Conservation (phyloP, 2,329 filamentous ascomycete genomes). For the Xylaria sp. region DNA sequence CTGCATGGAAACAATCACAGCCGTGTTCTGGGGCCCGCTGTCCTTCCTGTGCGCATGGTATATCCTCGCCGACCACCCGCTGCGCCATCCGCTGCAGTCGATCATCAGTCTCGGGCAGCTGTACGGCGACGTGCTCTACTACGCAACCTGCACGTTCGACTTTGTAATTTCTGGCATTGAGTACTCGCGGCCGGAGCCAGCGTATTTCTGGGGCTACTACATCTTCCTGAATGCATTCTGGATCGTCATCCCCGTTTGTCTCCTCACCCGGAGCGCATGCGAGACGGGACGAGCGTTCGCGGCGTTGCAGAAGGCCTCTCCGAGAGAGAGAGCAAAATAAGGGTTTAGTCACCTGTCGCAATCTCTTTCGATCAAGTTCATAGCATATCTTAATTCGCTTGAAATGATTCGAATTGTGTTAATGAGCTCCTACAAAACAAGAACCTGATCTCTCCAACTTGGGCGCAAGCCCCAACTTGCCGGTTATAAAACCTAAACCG, state of each 20-base stretch:
- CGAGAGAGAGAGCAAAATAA: background rate
- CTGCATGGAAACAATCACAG: slow-evolving; percentile 67
- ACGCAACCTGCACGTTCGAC: slow-evolving; percentile 59
- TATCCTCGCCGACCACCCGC: slow-evolving; percentile 57
- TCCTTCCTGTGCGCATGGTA: slow-evolving; percentile 60
- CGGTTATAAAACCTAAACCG: background rate
- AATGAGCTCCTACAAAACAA: background rate
- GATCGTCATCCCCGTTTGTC: slow-evolving; percentile 60
- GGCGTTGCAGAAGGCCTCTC: background rate
- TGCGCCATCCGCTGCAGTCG: slow-evolving; percentile 61
- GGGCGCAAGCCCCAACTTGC: background rate
- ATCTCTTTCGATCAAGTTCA: background rate
- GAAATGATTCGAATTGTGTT: background rate
- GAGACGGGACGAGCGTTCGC: slow-evolving; percentile 25
- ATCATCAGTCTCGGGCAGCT: slow-evolving; percentile 60
- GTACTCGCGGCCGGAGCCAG: slow-evolving; percentile 63
- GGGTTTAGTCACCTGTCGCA: background rate
- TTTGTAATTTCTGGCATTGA: slow-evolving; percentile 52
- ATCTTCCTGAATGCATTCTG: slow-evolving; percentile 64
- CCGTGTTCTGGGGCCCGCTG: slow-evolving; percentile 64
- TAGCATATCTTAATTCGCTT: background rate
- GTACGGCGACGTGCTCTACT: slow-evolving; percentile 66
- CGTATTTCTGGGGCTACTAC: slow-evolving; percentile 66
- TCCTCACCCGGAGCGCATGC: slow-evolving; percentile 36
- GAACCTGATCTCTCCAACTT: background rate